A percentile compares a stretch with the other conserved stretches of the same genome.
Evolutionary conservation across 257 asterid species (phyloP).

Genomic region (Fraxinus pennsylvanica): DNA sequence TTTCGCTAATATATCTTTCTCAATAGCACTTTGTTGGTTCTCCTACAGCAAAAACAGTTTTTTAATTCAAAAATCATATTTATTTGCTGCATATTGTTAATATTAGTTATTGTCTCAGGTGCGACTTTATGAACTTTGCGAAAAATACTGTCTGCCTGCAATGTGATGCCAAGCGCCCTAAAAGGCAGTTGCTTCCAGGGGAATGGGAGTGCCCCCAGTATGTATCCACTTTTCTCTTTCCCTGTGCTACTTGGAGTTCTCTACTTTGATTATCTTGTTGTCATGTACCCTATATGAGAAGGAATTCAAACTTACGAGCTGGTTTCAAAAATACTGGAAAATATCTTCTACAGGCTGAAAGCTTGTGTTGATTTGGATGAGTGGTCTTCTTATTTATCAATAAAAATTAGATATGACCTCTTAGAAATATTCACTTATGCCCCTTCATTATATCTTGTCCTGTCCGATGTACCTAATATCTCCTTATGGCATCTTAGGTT

Average conservation of each 20-base stretch:
- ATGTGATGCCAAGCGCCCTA: conserved; percentile 97
- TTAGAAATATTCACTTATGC: background rate
- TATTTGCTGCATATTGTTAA: conserved; percentile 17
- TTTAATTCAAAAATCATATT: background rate
- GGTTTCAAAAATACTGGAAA: background rate
- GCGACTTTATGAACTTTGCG: conserved; percentile 95
- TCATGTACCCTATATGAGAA: background rate
- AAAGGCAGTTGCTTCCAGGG: conserved; percentile 97
- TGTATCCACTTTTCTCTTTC: conserved; percentile 24
- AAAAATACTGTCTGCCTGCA: conserved; percentile 88
- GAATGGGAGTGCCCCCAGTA: conserved; percentile 99
- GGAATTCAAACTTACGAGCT: background rate
- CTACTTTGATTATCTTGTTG: background rate
- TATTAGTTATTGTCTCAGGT: conserved; percentile 50
- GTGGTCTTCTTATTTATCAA: background rate
- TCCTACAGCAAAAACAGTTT: background rate
- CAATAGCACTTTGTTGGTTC: background rate
- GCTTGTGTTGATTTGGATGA: background rate
- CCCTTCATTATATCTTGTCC: background rate
- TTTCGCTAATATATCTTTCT: conserved; percentile 4
- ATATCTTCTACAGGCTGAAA: background rate
- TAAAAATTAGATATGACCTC: background rate
- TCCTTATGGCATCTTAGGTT: background rate
- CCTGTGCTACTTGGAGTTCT: background rate
- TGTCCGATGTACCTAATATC: background rate